Percentiles rank a stretch among this genome's conserved stretches.
Conservation (phyloP, 2,329 filamentous ascomycete genomes). For the Podosphaera xanthii region DNA sequence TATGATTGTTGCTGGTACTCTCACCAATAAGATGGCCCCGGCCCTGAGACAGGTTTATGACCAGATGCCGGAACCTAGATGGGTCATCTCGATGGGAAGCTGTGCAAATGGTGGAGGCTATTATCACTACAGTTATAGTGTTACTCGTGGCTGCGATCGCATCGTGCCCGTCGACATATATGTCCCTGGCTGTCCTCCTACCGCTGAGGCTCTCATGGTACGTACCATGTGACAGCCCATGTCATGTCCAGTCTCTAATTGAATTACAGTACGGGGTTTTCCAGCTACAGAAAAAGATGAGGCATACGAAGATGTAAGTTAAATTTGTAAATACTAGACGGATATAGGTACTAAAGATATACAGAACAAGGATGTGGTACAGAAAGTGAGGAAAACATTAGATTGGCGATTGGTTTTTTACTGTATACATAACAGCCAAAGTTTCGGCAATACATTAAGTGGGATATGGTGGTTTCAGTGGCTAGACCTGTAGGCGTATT, state of each 20-base stretch:
- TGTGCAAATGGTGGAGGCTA: slow-evolving; percentile 72
- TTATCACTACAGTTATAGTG: slow-evolving; percentile 69
- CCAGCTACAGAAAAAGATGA: slow-evolving; percentile 45
- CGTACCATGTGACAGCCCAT: slow-evolving; percentile 3
- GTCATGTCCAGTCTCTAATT: not conserved
- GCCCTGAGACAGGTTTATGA: slow-evolving; percentile 81
- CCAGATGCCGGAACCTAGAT: slow-evolving; percentile 81
- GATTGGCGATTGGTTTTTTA: not conserved
- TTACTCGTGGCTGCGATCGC: slow-evolving; percentile 51
- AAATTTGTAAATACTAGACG: not conserved
- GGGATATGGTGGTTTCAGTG: too few species aligned
- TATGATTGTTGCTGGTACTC: slow-evolving; percentile 81
- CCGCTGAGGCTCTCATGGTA: slow-evolving; percentile 31
- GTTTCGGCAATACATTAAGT: too few species aligned
- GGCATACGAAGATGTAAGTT: slow-evolving; percentile 22
- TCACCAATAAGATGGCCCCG: slow-evolving; percentile 92
- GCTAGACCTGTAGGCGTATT: too few species aligned
- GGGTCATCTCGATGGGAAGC: slow-evolving; percentile 66
- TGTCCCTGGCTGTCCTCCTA: slow-evolving; percentile 49
- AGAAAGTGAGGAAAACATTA: slow-evolving; percentile 21
- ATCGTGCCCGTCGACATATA: slow-evolving; percentile 64
- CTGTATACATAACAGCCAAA: not conserved
- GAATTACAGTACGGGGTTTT: slow-evolving; percentile 34
- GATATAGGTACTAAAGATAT: slow-evolving; percentile 14
- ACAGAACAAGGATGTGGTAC: slow-evolving; percentile 27